Evolutionary conservation across 768 basidiomycete species (phyloP).

Genomic region (Inosperma sp.): DNA sequence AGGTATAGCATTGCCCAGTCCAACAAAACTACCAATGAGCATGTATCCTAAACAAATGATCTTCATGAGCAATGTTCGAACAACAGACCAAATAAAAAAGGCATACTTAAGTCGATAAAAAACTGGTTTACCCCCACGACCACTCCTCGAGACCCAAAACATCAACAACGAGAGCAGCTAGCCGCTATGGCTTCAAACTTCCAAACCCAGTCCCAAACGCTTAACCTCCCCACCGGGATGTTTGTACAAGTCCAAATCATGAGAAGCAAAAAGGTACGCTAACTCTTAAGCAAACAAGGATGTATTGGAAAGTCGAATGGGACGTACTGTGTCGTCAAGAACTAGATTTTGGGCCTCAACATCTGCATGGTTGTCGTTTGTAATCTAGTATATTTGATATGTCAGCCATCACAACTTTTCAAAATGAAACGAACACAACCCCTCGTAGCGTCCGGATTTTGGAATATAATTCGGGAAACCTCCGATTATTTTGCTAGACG

Average conservation of each 20-base stretch:
- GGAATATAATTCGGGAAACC: slow-evolving; percentile 77
- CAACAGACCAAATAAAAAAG: no score
- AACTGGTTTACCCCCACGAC: slow-evolving; percentile 29
- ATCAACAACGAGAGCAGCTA: slow-evolving; percentile 55
- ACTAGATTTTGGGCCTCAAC: slow-evolving; percentile 78
- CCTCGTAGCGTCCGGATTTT: slow-evolving; percentile 79
- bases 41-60: no score
- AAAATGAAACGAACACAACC: slow-evolving; percentile 44
- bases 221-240: slow-evolving; percentile 63
- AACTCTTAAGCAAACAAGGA: slow-evolving; percentile 3
- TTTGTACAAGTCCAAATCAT: slow-evolving; percentile 62
- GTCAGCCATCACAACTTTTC: neutral
- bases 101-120: no score
- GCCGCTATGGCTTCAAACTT: slow-evolving; percentile 62
- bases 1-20: no score
- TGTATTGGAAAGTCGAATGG: neutral
- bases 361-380: slow-evolving; percentile 81
- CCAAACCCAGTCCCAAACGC: slow-evolving; percentile 70
- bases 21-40: no score
- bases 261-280: slow-evolving; percentile 40
- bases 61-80: neutral
- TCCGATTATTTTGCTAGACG: slow-evolving; percentile 84
- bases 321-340: slow-evolving; percentile 69
- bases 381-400: slow-evolving; percentile 49
- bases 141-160: slow-evolving; percentile 53